Base-by-base conservation (phyloP, 2,329 filamentous ascomycete genomes). In the Dactylonectria estremocensis region DNA sequence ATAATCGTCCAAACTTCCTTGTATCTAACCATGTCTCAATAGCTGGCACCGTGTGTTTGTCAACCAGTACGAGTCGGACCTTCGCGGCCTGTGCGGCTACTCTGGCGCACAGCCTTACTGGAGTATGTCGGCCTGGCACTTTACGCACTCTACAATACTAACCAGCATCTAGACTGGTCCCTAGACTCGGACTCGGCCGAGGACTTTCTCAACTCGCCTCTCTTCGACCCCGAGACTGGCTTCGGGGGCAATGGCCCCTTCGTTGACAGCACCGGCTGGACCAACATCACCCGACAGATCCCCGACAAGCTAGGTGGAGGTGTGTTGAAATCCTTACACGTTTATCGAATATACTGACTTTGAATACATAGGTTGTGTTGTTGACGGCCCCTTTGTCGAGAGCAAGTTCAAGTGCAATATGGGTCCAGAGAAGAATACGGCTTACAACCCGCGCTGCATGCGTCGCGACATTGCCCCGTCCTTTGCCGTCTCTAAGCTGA, bases 371-470 rank as follows among this genome's bases (percentile, higher is more conserved):
- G 60, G 72, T 24, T 76, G 74, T 45, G 71, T 76, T 16, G 24
- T 61, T 24, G 68, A 72, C 28, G 74, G 75, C 1, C 72, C 74
- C 16, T 74, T 76, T 20, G 69, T 68, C n/a, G 31, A 28, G n/a
- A 24, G 33, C 6, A 60, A 72, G 49, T 65, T 58, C n/a, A 52
- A 24, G 20, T 61, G 72, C 31, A 61, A 65, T 33, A 65, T 74
- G 58, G 72, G 70, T 37, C 67, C 66, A n/a, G 68, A 64, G 48
- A 68, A 64, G 46, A 64, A 59, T 46, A 66, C 67, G 13, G 61
- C 43, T 4, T 78, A 80, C 61, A 80, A 73, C 59, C 78, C 79
- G 6, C 78, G 74, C 61, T 81, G 80, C 59, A 61, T 80, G 33
- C 72, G 73, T 9, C 75, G 79, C 37, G 79, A 80, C 59, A 67